Percentiles rank a stretch among this genome's conserved stretches.
phyloP scores from a whole-genome alignment of 352 stramenopile species.

The Phytopythium ostracodes region DNA sequence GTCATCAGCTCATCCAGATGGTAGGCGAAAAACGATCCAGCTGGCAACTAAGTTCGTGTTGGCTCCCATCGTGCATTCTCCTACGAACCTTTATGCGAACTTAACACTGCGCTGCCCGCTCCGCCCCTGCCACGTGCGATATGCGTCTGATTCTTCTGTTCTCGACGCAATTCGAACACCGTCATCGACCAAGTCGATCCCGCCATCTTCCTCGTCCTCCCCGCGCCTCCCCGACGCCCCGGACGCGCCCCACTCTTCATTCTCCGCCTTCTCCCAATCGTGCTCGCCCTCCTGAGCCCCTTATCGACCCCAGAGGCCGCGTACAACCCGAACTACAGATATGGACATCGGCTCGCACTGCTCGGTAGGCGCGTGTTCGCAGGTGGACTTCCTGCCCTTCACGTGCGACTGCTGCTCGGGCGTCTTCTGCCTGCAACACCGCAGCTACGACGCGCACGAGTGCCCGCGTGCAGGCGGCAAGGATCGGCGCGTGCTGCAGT shows the following conservation, averaged over 20 bases:
- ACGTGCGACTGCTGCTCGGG: slow-evolving; percentile 76
- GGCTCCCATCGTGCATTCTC: background rate
- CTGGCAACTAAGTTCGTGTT: background rate
- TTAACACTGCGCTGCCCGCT: background rate
- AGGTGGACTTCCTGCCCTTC: slow-evolving; percentile 86
- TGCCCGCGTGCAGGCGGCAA: slow-evolving; percentile 60
- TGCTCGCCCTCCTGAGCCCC: background rate
- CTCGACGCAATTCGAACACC: background rate
- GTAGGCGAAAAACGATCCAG: background rate
- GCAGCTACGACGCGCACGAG: slow-evolving; percentile 70
- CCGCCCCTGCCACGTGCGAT: background rate
- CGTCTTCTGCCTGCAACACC: slow-evolving; percentile 84
- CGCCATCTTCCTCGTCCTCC: background rate
- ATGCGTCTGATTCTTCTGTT: slow-evolving; percentile 1
- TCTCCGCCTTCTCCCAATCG: background rate
- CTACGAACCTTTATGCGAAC: background rate
- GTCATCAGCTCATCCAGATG: background rate
- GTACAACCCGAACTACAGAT: background rate
- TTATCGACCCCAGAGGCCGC: background rate
- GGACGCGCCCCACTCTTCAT: background rate
- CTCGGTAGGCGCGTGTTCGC: slow-evolving; percentile 53
- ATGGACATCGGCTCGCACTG: slow-evolving; percentile 81
- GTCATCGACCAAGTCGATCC: background rate
- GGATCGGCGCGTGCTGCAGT: slow-evolving; percentile 68
- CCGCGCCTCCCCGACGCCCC: background rate